Conservation (phyloP, 2,329 filamentous ascomycete genomes). For the Neopestalotiopsis clavispora region DNA sequence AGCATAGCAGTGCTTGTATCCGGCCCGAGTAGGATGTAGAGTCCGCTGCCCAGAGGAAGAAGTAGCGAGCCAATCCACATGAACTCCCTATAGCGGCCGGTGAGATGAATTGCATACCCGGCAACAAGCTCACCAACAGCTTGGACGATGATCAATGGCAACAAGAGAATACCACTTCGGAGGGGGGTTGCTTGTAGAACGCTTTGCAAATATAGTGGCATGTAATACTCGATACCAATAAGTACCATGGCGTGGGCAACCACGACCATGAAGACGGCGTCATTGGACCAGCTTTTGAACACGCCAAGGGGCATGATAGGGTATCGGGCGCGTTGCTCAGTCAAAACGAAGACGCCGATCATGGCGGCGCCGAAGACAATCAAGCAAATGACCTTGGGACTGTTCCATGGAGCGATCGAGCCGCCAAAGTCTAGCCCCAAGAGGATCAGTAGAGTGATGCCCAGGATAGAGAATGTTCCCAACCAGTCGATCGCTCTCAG, state of each 20-base stretch:
- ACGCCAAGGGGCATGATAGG: conserved; percentile 40
- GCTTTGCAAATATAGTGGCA: conserved; percentile 47
- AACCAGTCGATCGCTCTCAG: conserved; percentile 53
- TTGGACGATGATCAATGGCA: conserved; percentile 41
- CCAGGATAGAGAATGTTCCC: conserved; percentile 42
- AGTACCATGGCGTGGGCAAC: conserved; percentile 40
- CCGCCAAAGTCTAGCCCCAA: conserved; percentile 48
- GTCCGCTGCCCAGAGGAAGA: conserved; percentile 37
- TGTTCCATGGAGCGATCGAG: conserved; percentile 41
- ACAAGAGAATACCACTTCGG: conserved; percentile 37
- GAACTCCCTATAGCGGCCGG: conserved; percentile 38
- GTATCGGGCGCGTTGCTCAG: conserved; percentile 41
- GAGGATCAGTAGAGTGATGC: conserved; percentile 39
- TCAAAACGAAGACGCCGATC: conserved; percentile 35
- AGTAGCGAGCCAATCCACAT: conserved; percentile 43
- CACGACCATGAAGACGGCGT: conserved; percentile 35
- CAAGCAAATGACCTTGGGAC: conserved; percentile 38
- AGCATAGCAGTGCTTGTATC: conserved; percentile 36
- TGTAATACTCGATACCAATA: conserved; percentile 45
- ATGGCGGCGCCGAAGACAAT: conserved; percentile 45
- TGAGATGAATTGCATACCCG: conserved; percentile 33
- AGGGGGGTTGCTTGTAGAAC: conserved; percentile 39
- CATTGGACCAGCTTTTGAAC: conserved; percentile 37
- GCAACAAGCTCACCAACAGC: conserved; percentile 35
- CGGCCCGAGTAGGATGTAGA: conserved; percentile 36